These are phyloP conservation scores for Coccomyxa sp. DNA, from an alignment of 139 green algal species.

Conservation along the genomic window DNA sequence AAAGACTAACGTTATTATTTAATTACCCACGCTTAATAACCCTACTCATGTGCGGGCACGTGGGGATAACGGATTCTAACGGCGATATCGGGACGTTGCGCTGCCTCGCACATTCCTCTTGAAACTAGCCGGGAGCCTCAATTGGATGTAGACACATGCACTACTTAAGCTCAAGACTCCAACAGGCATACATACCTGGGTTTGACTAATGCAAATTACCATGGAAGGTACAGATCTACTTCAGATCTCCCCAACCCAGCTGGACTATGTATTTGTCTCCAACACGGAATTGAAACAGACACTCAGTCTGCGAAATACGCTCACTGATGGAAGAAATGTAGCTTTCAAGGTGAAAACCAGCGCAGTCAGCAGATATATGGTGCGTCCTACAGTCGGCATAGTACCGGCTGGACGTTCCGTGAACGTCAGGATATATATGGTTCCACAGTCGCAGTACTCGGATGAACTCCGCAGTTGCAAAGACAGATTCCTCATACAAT, in stretches of 20 bases:
- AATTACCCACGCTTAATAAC: too few species aligned
- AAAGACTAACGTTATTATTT: too few species aligned
- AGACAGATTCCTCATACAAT: neutral
- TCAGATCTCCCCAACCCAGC: neutral
- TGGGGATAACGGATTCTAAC: too few species aligned
- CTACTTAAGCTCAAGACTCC: too few species aligned
- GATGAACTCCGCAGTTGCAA: neutral
- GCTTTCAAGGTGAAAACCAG: neutral
- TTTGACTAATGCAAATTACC: too few species aligned
- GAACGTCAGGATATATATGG: neutral
- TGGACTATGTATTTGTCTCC: neutral
- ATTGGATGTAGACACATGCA: too few species aligned
- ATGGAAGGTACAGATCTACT: too few species aligned
- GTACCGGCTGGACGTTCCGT: neutral
- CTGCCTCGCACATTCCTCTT: too few species aligned
- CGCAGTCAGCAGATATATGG: neutral
- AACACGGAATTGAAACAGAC: neutral
- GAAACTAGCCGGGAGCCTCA: too few species aligned
- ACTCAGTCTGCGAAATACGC: neutral
- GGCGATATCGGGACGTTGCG: too few species aligned
- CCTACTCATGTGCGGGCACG: too few species aligned
- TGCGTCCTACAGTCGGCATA: neutral
- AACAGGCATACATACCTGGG: too few species aligned
- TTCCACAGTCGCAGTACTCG: neutral
- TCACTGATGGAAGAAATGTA: neutral